These are phyloP conservation scores for Monosporascus ibericus DNA, from an alignment of 2,329 filamentous ascomycete genomes.

Conservation along the genomic window DNA sequence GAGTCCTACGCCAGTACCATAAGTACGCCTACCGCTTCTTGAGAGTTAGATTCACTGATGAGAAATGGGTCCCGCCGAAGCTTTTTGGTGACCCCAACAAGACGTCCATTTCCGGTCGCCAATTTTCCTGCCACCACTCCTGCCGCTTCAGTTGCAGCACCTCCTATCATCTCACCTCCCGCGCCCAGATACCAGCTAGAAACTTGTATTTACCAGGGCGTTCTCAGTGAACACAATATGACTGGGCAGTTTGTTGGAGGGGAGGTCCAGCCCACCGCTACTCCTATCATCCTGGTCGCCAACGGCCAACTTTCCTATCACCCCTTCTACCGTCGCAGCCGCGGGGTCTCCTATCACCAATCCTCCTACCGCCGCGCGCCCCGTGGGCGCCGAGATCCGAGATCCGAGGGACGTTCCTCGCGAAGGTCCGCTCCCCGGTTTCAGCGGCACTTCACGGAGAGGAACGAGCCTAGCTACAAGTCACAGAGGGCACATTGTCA, in stretches of 20 bases:
- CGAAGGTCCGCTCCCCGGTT: too few species aligned
- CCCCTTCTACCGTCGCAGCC: conserved; percentile 61
- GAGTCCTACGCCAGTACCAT: conserved; percentile 70
- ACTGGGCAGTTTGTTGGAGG: conserved; percentile 58
- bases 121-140: too few species aligned
- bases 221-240: conserved; percentile 72
- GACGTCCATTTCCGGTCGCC: conserved; percentile 46
- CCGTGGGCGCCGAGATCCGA: conserved; percentile 51
- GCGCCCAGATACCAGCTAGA: conserved; percentile 83
- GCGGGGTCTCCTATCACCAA: conserved; percentile 63
- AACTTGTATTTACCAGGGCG: conserved; percentile 77
- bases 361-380: conserved; percentile 55
- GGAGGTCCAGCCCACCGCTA: conserved; percentile 41
- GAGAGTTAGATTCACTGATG: conserved; percentile 84
- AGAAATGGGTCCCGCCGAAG: conserved; percentile 42
- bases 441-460: conserved; percentile 85
- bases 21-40: conserved; percentile 72
- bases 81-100: conserved; percentile 27
- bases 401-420: conserved; percentile 26
- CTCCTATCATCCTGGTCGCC: conserved; percentile 43
- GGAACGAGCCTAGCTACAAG: conserved; percentile 50
- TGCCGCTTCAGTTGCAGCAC: too few species aligned
- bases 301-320: conserved; percentile 45
- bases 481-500: conserved; percentile 70
- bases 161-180: conserved; percentile 50